Conservation (phyloP, 1,284 basidiomycete species). For the Ceratobasidium sp. region DNA sequence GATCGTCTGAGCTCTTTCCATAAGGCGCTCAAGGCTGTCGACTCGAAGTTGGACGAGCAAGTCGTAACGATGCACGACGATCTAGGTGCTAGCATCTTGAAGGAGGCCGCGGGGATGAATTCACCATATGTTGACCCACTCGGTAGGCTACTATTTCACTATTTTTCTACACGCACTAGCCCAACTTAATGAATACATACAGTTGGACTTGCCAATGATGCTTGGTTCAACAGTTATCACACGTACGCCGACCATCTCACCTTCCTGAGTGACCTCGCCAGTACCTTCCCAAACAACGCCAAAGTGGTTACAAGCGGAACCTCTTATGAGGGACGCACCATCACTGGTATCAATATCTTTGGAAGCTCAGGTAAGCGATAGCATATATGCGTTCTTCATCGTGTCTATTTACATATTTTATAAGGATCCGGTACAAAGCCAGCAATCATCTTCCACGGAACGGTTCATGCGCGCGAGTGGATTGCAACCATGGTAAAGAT, state of each 20-base stretch:
- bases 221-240: slow-evolving; percentile 40
- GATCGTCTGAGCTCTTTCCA: slow-evolving; percentile 30
- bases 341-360: slow-evolving; percentile 47
- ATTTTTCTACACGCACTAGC: too few relatives aligned
- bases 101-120: slow-evolving; percentile 40
- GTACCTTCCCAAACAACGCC: slow-evolving; percentile 28
- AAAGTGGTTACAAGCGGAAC: slow-evolving; percentile 44
- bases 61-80: slow-evolving; percentile 39
- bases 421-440: slow-evolving; percentile 39
- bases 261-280: slow-evolving; percentile 23
- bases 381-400: not conserved
- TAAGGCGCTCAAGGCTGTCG: not conserved
- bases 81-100: slow-evolving; percentile 20
- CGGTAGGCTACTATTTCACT: too few relatives aligned
- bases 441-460: slow-evolving; percentile 45
- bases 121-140: slow-evolving; percentile 11
- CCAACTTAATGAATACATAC: too few relatives aligned
- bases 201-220: slow-evolving; percentile 32
- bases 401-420: not conserved
- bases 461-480: slow-evolving; percentile 47
- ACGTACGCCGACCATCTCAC: slow-evolving; percentile 36
- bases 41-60: slow-evolving; percentile 16
- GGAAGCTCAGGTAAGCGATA: slow-evolving; percentile 30
- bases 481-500: slow-evolving; percentile 45
- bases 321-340: slow-evolving; percentile 39